Conservation (phyloP, 2,329 filamentous ascomycete genomes). For the Tympanopsis confertula region DNA sequence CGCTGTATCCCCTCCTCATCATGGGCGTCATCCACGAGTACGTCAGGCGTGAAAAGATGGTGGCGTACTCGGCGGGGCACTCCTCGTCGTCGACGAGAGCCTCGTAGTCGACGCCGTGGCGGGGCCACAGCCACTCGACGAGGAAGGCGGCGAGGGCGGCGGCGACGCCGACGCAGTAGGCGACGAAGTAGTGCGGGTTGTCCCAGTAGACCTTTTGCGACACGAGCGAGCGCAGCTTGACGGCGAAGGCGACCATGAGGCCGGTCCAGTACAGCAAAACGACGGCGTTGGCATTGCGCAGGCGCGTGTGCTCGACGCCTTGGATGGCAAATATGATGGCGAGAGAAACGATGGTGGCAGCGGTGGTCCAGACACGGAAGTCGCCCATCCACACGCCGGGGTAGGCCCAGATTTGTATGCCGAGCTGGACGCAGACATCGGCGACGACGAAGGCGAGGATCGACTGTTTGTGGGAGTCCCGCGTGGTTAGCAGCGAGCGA, state of each 20-base stretch:
- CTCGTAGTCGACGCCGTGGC: conserved; percentile 52
- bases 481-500: neutral
- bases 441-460: conserved; percentile 57
- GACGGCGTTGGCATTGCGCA: conserved; percentile 75
- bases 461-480: conserved; percentile 20
- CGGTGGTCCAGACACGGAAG: conserved; percentile 75
- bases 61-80: conserved; percentile 77
- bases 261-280: conserved; percentile 89
- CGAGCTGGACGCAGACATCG: conserved; percentile 61
- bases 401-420: conserved; percentile 62
- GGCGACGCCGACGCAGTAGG: conserved; percentile 62
- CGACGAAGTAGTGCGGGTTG: conserved; percentile 63
- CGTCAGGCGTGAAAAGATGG: conserved; percentile 83
- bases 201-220: conserved; percentile 61
- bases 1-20: conserved; percentile 89
- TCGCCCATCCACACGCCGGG: conserved; percentile 64
- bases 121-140: conserved; percentile 80
- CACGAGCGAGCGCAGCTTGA: conserved; percentile 79
- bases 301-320: conserved; percentile 74
- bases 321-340: conserved; percentile 67
- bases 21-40: conserved; percentile 98
- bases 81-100: conserved; percentile 45
- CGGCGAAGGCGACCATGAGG: conserved; percentile 62
- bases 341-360: conserved; percentile 61
- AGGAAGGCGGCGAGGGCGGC: conserved; percentile 61